Base-by-base conservation (phyloP, 768 basidiomycete genomes). In the Hortiboletus campestris region DNA sequence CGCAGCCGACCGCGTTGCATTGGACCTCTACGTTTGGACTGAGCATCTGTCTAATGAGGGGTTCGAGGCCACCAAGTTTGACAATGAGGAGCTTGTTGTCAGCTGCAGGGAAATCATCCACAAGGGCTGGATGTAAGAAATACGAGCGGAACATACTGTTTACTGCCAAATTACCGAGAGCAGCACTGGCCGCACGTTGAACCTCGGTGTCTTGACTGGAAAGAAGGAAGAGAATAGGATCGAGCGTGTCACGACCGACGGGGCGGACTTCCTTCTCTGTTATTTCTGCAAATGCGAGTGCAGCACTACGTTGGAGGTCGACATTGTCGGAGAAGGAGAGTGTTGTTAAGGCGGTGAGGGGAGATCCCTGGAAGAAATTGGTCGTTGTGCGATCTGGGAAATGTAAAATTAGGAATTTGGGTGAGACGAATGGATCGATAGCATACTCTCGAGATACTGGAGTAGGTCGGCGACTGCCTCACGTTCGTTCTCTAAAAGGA, bases 21-120 rank as follows among this genome's bases (percentile, higher is more conserved):
- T 98, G 97, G 2, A 99, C 97, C 70, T 99, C 97, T 40, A 98
- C 96, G 67, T 98, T 99, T 2, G 95, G 94, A 63, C 91, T 94
- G 51, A 98, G 85, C 97, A 99, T 99, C 73, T 99, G 97, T 53
- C 95, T 86, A 65, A 99, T 98, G 63, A 99, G 81, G 46, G 96
- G 97, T 71, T 99, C 97, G 42, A 99, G 83, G 51, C 97, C 97
- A 46, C 96, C 96, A 32, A 99, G 83, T 73, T 94, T 93, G 63
- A 99, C 97, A 63, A 99, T 98, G 68, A 98, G 88, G 60, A 98
- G 81, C 73, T 99, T 99, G 83, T 99, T 99, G 73, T 98, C 97
- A 53, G 94, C 96, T 99, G 63, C 17, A 49, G 29, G 29, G 42
- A 14, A 48, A 29, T 49, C 36, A 49, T 61, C 48, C 53, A 46